Conservation (phyloP, 768 basidiomycete genomes). For the Cystofilobasidium ferigula region DNA sequence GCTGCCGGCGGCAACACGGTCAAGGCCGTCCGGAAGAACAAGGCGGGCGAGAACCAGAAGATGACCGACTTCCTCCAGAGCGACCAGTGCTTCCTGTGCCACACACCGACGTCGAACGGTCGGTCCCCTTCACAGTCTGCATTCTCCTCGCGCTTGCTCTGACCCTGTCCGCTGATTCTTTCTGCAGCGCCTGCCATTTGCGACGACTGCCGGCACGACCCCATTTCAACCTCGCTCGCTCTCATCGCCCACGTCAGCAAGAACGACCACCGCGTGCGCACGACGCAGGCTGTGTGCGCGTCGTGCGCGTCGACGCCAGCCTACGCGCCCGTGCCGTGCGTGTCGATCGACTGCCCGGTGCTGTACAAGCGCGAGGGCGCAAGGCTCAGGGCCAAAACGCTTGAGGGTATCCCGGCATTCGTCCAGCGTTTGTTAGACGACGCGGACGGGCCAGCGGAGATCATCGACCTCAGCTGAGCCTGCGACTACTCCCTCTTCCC, state of each 20-base stretch:
- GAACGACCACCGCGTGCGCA: slow-evolving; percentile 48
- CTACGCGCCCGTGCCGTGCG: slow-evolving; percentile 57
- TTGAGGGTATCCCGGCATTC: slow-evolving; percentile 30
- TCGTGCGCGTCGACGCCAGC: slow-evolving; percentile 54
- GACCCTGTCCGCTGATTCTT: not conserved
- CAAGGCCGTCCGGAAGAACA: not conserved
- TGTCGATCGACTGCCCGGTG: slow-evolving; percentile 78
- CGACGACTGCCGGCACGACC: slow-evolving; percentile 45
- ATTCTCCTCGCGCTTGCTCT: not conserved
- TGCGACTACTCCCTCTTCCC: not conserved
- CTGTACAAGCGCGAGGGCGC: slow-evolving; percentile 58
- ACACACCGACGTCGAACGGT: slow-evolving; percentile 27
- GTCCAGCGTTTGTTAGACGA: slow-evolving; percentile 17
- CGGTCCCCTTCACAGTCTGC: not conserved
- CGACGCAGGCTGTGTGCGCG: slow-evolving; percentile 59
- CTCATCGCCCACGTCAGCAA: slow-evolving; percentile 49
- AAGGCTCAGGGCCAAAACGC: slow-evolving; percentile 36
- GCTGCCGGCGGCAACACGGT: not conserved
- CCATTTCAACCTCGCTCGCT: slow-evolving; percentile 49
- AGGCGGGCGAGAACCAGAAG: slow-evolving; percentile 33
- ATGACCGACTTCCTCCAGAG: slow-evolving; percentile 68
- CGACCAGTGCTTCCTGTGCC: slow-evolving; percentile 61
- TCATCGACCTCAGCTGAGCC: not conserved
- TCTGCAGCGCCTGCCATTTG: slow-evolving; percentile 45
- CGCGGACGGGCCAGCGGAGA: not conserved